phyloP scores from a whole-genome alignment of 768 basidiomycete species.

The Trametes cubensis region DNA sequence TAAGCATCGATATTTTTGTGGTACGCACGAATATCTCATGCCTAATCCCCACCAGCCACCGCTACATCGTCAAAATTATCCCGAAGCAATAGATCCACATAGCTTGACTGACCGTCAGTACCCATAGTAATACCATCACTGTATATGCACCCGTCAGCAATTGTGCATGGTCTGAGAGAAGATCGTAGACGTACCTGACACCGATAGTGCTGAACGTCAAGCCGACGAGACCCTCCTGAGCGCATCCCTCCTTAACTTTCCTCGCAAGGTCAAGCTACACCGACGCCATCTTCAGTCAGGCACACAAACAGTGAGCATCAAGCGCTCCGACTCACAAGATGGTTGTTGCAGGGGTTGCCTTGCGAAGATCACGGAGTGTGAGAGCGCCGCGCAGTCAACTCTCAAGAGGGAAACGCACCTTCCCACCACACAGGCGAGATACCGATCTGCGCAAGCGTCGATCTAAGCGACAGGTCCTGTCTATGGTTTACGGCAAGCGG shows the following conservation, averaged over 20 bases:
- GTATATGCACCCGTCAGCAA: not conserved
- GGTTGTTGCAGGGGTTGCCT: conserved; percentile 88
- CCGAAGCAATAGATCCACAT: not conserved
- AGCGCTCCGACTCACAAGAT: conserved; percentile 54
- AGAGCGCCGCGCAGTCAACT: conserved; percentile 18
- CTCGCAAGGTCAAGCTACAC: conserved; percentile 74
- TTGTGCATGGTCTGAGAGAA: not conserved
- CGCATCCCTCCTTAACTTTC: conserved; percentile 81
- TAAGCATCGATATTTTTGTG: not conserved
- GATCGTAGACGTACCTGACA: conserved; percentile 55
- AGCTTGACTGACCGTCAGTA: conserved; percentile 64
- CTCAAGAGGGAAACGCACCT: conserved; percentile 46
- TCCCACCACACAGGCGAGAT: conserved; percentile 94
- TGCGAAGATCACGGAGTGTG: conserved; percentile 1
- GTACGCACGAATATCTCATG: conserved; percentile 82
- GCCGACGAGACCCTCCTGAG: conserved; percentile 78
- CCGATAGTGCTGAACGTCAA: conserved; percentile 86
- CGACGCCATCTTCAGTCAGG: too few relatives aligned
- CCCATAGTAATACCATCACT: conserved; percentile 92
- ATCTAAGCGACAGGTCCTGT: not conserved
- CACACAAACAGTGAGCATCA: not conserved
- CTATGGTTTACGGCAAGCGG: not conserved
- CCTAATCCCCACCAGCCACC: conserved; percentile 44
- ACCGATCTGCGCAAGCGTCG: conserved; percentile 59
- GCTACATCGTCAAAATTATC: not conserved